Conservation (phyloP, 306 rosid species). For the Malus asiatica region DNA sequence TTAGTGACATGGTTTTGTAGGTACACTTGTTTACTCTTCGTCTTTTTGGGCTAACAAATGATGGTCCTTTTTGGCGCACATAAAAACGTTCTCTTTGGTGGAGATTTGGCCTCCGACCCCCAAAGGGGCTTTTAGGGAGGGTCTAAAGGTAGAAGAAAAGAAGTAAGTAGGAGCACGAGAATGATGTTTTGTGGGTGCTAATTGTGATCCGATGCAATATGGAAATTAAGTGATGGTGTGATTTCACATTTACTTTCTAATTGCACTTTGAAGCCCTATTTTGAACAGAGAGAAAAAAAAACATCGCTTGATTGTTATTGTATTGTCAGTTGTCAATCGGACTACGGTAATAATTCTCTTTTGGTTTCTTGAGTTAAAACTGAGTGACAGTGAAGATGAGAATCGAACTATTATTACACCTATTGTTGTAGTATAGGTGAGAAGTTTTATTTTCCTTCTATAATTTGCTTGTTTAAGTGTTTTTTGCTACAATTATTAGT, state of each 20-base stretch:
- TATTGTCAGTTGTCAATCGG: background rate
- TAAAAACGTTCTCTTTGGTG: background rate
- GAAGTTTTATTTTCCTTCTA: background rate
- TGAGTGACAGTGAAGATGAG: too few relatives aligned
- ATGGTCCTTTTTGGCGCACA: background rate
- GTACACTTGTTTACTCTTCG: background rate
- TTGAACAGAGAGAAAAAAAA: too few relatives aligned
- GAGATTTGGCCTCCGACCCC: conserved; percentile 8
- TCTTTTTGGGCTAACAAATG: background rate
- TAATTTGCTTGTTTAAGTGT: background rate
- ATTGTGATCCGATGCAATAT: background rate
- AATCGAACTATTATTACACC: too few relatives aligned
- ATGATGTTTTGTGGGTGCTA: background rate
- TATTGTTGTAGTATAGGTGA: background rate
- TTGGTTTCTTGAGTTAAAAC: background rate
- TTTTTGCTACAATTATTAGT: too few relatives aligned
- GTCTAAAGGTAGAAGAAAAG: background rate
- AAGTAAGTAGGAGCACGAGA: background rate
- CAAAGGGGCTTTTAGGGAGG: background rate
- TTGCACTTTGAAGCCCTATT: background rate
- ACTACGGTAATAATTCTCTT: background rate
- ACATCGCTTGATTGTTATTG: too few relatives aligned
- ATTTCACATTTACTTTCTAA: background rate
- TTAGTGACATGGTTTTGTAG: background rate
- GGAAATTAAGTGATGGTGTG: background rate